Base-by-base conservation (phyloP, 2,329 filamentous ascomycete species). In the Aureobasidium sp. region DNA sequence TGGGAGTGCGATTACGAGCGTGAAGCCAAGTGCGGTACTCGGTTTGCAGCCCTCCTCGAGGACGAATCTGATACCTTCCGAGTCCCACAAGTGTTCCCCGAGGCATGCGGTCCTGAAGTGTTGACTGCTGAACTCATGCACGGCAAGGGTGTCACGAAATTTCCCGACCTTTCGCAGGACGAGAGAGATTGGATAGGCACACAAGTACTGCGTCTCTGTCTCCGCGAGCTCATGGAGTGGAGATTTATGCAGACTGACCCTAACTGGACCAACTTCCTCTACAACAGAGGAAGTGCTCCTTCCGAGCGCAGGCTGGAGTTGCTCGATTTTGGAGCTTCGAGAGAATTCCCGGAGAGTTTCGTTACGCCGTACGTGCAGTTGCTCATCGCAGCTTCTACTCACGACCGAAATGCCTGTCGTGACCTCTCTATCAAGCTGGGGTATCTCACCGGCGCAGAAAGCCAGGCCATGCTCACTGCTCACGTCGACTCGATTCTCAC, bases 221-320 rank as follows among this genome's bases (percentile, higher is more conserved):
- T 97, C 42, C 87, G 92, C 63, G 94, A 97, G 77, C 93, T 97
- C 68, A 87, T 87, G 66, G 91, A 96, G 75, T 97, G 97, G 83
- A 87, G 82, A 64, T 97, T 96, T 78, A 99, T 99, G 94, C 94
- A 99, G 77, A 99, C 94, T 5, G 94, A 99, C 72, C 94, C 94
- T 44, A 99, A 99, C 79, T 99, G 94, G 94, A 97, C 93, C 37
- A 99, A 99, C 76, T 99, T 99, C 75, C 81, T 97, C 22, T 99
- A 60, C 45, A 37, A 41, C 27, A 36, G 45, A 37, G 34, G 44
- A 8, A 49, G 12, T 22, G 20, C 42, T 31, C 27, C 48, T 14
- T 62, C 60, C 1, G 51, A 42, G 7, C 64, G 69, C 62, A 88
- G 86, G 70, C 86, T 99, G 15, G 92, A 96, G 74, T 84, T 99